These are phyloP conservation scores for Penicillium sp. DNA, from an alignment of 2,329 filamentous ascomycete genomes.

Conservation along the genomic window DNA sequence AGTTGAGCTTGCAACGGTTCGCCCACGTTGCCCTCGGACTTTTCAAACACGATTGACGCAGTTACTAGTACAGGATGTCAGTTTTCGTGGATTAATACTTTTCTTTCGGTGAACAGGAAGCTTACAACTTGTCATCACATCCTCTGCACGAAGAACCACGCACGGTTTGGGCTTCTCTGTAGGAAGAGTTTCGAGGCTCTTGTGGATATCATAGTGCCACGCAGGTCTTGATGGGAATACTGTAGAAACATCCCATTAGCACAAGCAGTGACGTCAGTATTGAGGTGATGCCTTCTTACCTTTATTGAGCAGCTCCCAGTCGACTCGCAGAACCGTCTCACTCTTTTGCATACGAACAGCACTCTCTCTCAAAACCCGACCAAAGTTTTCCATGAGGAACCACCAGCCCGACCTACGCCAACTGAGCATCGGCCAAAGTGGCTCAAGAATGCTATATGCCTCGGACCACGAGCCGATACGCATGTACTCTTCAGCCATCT, in stretches of 20 bases:
- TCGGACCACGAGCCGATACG: conserved; percentile 54
- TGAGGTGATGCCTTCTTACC: conserved; percentile 31
- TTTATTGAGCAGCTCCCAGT: conserved; percentile 59
- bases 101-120: conserved; percentile 11
- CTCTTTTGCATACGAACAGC: conserved; percentile 51
- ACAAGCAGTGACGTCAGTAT: neutral
- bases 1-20: conserved; percentile 62
- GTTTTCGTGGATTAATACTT: neutral
- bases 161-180: conserved; percentile 47
- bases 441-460: conserved; percentile 55
- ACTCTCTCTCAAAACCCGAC: conserved; percentile 59
- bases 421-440: conserved; percentile 59
- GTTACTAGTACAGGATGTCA: conserved; percentile 44
- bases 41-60: conserved; percentile 57
- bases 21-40: conserved; percentile 61
- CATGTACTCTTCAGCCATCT: conserved; percentile 60
- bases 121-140: conserved; percentile 53
- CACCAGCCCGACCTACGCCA: conserved; percentile 67
- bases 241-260: conserved; percentile 16
- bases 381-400: conserved; percentile 57
- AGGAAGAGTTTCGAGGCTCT: conserved; percentile 47
- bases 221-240: conserved; percentile 42
- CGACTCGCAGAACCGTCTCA: conserved; percentile 55
- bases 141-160: conserved; percentile 53
- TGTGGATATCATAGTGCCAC: conserved; percentile 53